Conservation (phyloP, 2,329 filamentous ascomycete genomes). For the Fusarium neocosmosporiellum region DNA sequence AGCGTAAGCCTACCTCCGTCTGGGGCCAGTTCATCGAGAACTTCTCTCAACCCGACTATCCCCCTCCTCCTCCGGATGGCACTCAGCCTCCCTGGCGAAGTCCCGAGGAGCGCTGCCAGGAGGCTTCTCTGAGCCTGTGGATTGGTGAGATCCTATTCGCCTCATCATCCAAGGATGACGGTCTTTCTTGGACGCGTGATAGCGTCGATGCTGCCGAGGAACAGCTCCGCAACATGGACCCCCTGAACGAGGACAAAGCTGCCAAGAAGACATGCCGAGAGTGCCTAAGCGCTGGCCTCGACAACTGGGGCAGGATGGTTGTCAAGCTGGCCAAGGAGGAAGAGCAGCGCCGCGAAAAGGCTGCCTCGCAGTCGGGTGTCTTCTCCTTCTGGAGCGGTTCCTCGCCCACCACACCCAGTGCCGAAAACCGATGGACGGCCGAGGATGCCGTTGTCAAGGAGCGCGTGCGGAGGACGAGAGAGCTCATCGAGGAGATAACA, state of each 20-base stretch:
- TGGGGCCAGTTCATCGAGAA: constrained; percentile 38
- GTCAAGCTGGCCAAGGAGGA: constrained; percentile 68
- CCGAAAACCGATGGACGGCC: constrained; percentile 62
- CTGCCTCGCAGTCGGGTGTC: constrained; percentile 39
- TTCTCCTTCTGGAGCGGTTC: constrained; percentile 53
- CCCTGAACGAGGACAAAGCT: constrained; percentile 39
- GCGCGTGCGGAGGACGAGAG: constrained; percentile 60
- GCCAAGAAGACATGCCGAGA: constrained; percentile 73
- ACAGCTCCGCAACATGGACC: constrained; percentile 62
- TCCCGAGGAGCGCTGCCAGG: constrained; percentile 77
- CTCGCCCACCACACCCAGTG: constrained; percentile 37
- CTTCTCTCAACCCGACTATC: constrained; percentile 70
- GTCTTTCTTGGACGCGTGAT: constrained; percentile 89
- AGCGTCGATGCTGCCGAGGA: constrained; percentile 84
- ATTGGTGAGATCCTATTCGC: constrained; percentile 94
- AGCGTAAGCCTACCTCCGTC: constrained; percentile 21
- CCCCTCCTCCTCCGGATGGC: constrained; percentile 76
- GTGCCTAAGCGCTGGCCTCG: constrained; percentile 80
- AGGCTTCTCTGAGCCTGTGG: constrained; percentile 87
- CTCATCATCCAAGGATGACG: constrained; percentile 69
- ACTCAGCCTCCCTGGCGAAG: constrained; percentile 73
- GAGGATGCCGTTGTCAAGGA: constrained; percentile 67
- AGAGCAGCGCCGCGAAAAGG: constrained; percentile 52
- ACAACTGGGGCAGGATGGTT: constrained; percentile 89
- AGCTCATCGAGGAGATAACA: constrained; percentile 62